Percentiles rank a stretch among this genome's conserved stretches.
These are phyloP conservation scores for Corniculantispora saksenae DNA, from an alignment of 2,329 filamentous ascomycete genomes.

Conservation along the genomic window DNA sequence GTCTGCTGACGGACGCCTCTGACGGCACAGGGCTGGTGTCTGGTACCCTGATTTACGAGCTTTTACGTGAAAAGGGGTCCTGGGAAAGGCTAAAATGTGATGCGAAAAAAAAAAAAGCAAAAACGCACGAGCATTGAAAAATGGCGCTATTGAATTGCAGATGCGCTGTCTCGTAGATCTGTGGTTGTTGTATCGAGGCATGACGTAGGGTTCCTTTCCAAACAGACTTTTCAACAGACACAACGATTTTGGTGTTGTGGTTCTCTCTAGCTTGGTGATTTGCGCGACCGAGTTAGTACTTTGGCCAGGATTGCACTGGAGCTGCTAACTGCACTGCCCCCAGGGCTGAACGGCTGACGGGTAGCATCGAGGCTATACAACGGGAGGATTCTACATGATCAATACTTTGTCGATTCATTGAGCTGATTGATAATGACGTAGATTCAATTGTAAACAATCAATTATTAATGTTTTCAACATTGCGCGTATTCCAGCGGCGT, in stretches of 20 bases:
- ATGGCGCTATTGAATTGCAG: constrained; percentile 1
- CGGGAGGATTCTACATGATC: no score
- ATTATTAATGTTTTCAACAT: no score
- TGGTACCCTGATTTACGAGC: neutral
- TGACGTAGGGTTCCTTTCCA: neutral
- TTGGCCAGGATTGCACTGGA: neutral
- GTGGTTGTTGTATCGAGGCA: neutral
- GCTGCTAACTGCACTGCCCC: neutral
- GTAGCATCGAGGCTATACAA: constrained; percentile 9
- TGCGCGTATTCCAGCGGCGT: neutral
- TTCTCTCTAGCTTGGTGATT: no score
- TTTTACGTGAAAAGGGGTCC: constrained; percentile 5
- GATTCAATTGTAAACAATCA: no score
- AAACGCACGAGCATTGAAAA: neutral
- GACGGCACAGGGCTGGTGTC: neutral
- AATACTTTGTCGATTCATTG: neutral
- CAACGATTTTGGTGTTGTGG: neutral
- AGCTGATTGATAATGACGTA: no score
- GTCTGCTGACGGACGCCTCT: constrained; percentile 15
- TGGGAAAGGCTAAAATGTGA: neutral
- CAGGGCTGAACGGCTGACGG: constrained; percentile 11
- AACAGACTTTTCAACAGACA: neutral
- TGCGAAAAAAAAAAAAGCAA: no score
- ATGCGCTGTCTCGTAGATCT: neutral
- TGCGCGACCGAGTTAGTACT: neutral